These are phyloP conservation scores for Alnus rubra DNA, from an alignment of 306 rosid genomes.

Conservation along the genomic window DNA sequence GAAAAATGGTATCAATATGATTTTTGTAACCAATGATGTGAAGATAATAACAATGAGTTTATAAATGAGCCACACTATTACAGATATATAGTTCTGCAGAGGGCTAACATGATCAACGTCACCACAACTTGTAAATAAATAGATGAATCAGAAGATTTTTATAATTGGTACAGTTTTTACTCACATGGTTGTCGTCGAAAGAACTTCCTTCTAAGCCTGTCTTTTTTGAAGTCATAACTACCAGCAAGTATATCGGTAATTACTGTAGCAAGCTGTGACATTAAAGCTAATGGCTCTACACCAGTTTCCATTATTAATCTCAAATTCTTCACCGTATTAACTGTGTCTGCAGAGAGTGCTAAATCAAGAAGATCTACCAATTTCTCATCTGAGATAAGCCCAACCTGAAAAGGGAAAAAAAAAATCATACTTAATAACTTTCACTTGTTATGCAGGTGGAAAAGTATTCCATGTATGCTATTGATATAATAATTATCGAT, in stretches of 20 bases:
- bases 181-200: slow-evolving; percentile 82
- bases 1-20: not conserved
- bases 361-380: slow-evolving; percentile 97
- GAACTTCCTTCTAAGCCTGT: slow-evolving; percentile 81
- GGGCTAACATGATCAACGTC: not conserved
- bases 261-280: slow-evolving; percentile 97
- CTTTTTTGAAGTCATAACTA: slow-evolving; percentile 71
- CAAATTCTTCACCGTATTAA: slow-evolving; percentile 89
- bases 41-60: not conserved
- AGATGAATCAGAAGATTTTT: not conserved
- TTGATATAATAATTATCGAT: not conserved
- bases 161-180: slow-evolving; percentile 28
- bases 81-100: not conserved
- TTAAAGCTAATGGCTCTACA: slow-evolving; percentile 90
- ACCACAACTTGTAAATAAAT: slow-evolving; percentile 23
- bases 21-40: not conserved
- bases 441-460: slow-evolving; percentile 18
- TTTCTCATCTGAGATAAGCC: slow-evolving; percentile 95
- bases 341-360: slow-evolving; percentile 96
- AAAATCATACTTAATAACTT: slow-evolving; percentile 21
- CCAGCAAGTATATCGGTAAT: slow-evolving; percentile 98
- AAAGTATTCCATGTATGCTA: slow-evolving; percentile 20
- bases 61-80: slow-evolving; percentile 4
- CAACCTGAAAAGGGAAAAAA: slow-evolving; percentile 57
- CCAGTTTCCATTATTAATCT: slow-evolving; percentile 93